These are phyloP conservation scores for Fraxinus xanthoxyloides DNA, from an alignment of 305 asterid genomes.

Conservation along the genomic window DNA sequence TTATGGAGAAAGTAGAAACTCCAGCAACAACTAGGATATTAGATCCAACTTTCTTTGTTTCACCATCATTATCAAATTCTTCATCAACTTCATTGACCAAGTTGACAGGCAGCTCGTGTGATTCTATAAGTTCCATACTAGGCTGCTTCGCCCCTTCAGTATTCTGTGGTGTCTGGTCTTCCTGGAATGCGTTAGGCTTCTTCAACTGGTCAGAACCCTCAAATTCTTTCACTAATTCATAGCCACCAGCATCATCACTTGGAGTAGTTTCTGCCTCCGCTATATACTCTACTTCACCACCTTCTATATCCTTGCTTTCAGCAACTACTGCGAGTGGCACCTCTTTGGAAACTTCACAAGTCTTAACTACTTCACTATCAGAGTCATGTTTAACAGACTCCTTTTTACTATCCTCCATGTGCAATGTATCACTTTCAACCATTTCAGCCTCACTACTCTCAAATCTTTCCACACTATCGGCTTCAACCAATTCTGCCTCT, in stretches of 20 bases:
- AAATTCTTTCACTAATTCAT: conserved; percentile 16
- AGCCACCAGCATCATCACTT: conserved; percentile 14
- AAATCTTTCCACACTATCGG: neutral
- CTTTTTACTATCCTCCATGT: neutral
- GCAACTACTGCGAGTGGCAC: neutral
- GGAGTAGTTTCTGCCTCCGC: conserved; percentile 1
- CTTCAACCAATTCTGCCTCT: neutral
- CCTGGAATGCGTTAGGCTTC: neutral
- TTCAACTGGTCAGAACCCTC: conserved; percentile 14
- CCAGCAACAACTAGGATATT: conserved; percentile 20
- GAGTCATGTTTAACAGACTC: conserved; percentile 12
- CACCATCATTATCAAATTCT: conserved; percentile 23
- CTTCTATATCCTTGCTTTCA: neutral
- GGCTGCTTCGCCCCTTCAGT: neutral
- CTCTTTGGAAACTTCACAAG: neutral
- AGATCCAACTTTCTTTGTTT: conserved; percentile 23
- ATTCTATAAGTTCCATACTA: conserved; percentile 2
- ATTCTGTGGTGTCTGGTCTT: neutral
- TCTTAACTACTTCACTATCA: neutral
- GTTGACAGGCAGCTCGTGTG: conserved; percentile 11
- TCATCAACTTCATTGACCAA: conserved; percentile 10
- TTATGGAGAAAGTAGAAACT: conserved; percentile 19
- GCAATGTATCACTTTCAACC: conserved; percentile 9
- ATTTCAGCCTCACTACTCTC: neutral
- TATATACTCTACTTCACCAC: neutral